A percentile compares a stretch with the other conserved stretches of the same genome.
phyloP scores from a whole-genome alignment of 2,329 filamentous ascomycete species.

The Ophiosphaerella herpotricha region DNA sequence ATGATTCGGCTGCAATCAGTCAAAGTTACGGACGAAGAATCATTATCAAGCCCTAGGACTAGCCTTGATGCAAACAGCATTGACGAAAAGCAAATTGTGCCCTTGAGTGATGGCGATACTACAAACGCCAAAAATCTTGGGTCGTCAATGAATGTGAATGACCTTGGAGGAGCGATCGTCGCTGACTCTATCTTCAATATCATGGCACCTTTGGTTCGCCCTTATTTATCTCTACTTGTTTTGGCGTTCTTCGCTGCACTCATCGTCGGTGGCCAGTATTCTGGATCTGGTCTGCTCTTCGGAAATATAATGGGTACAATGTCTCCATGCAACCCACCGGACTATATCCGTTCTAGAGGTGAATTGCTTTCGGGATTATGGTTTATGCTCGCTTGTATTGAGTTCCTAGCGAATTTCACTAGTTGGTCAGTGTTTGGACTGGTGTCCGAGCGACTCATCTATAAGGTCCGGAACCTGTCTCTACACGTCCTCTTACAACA shows the following conservation, averaged over 20 bases:
- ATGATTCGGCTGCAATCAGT: slow-evolving; percentile 55
- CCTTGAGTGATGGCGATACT: slow-evolving; percentile 9
- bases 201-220: slow-evolving; percentile 49
- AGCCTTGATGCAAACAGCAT: slow-evolving; percentile 27
- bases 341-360: slow-evolving; percentile 56
- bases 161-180: slow-evolving; percentile 21
- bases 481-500: slow-evolving; percentile 69
- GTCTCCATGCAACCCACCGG: slow-evolving; percentile 57
- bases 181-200: slow-evolving; percentile 33
- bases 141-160: slow-evolving; percentile 11
- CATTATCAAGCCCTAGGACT: slow-evolving; percentile 20
- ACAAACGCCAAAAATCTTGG: background rate
- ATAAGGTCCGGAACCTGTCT: slow-evolving; percentile 65
- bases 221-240: slow-evolving; percentile 51
- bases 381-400: slow-evolving; percentile 64
- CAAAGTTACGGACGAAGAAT: slow-evolving; percentile 46
- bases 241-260: slow-evolving; percentile 57
- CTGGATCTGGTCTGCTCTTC: slow-evolving; percentile 63
- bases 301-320: slow-evolving; percentile 64
- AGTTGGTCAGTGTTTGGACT: slow-evolving; percentile 64
- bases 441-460: slow-evolving; percentile 67
- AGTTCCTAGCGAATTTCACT: slow-evolving; percentile 64
- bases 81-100: slow-evolving; percentile 23
- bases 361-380: slow-evolving; percentile 63
- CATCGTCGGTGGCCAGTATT: slow-evolving; percentile 63